Conservation (phyloP, 345 rosid genomes). For the Pelargonium nanum region DNA sequence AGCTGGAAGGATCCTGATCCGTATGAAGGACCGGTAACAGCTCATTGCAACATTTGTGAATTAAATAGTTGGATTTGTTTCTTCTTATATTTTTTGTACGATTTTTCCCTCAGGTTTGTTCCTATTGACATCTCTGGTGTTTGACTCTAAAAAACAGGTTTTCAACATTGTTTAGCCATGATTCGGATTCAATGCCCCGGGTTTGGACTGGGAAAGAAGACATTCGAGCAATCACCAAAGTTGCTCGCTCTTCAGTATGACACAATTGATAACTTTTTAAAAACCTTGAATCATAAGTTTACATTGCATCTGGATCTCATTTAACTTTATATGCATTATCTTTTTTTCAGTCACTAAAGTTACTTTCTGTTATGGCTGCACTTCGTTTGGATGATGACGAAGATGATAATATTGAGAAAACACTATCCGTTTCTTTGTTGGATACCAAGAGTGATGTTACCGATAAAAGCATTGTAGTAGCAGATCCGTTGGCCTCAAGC, state of each 20-base stretch:
- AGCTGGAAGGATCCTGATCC: constrained; percentile 58
- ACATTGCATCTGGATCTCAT: constrained; percentile 3
- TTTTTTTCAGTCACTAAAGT: constrained; percentile 49
- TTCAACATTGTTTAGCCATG: constrained; percentile 68
- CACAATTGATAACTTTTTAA: neutral
- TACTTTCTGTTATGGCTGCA: constrained; percentile 70
- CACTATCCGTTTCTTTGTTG: constrained; percentile 41
- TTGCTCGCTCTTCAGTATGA: constrained; percentile 70
- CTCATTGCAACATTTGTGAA: constrained; percentile 8
- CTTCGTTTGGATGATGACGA: constrained; percentile 56
- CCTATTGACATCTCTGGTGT: neutral
- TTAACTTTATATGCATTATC: constrained; percentile 12
- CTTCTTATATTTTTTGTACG: neutral
- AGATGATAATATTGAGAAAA: constrained; percentile 66
- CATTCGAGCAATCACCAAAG: constrained; percentile 72
- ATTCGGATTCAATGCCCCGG: constrained; percentile 88
- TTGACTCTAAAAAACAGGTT: constrained; percentile 41
- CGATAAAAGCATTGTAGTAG: constrained; percentile 37
- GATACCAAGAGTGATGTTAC: constrained; percentile 29
- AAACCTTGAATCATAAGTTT: constrained; percentile 13
- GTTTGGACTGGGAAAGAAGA: constrained; percentile 94
- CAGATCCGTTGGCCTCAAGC: constrained; percentile 75
- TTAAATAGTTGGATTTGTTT: constrained; percentile 11
- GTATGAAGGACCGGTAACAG: constrained; percentile 69
- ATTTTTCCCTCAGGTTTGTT: neutral